These are phyloP conservation scores for Cymbopogon flexuosus DNA, from an alignment of 202 grass and related monocot genomes.

Conservation along the genomic window DNA sequence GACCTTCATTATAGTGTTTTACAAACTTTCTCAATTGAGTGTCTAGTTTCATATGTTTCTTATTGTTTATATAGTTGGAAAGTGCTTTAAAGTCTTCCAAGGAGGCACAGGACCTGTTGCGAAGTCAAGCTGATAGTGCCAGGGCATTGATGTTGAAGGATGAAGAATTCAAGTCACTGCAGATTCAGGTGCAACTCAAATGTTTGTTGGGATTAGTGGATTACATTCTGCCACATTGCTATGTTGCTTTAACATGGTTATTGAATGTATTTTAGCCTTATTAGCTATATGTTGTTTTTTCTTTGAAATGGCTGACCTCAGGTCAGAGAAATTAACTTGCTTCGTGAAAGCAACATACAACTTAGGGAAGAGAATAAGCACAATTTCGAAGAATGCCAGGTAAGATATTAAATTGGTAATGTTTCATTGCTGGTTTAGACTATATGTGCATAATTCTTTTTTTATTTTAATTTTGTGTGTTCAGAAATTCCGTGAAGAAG, in stretches of 20 bases:
- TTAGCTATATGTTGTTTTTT: conserved; percentile 28
- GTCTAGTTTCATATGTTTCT: conserved; percentile 12
- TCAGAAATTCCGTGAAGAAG: conserved; percentile 76
- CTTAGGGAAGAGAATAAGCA: conserved; percentile 94
- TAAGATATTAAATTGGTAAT: conserved; percentile 9
- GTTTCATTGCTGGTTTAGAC: background rate
- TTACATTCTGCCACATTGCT: background rate
- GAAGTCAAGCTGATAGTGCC: conserved; percentile 65
- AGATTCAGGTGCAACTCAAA: conserved; percentile 59
- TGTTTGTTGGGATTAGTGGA: conserved; percentile 2
- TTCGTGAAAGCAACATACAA: conserved; percentile 99
- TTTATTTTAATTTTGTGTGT: conserved; percentile 19
- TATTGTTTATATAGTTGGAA: conserved; percentile 59
- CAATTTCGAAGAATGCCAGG: conserved; percentile 95
- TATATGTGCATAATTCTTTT: conserved; percentile 8
- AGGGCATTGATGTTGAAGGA: conserved; percentile 73
- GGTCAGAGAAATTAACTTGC: conserved; percentile 96
- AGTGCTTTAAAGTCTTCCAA: conserved; percentile 65
- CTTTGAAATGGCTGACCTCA: conserved; percentile 27
- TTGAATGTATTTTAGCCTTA: background rate
- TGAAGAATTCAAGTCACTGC: conserved; percentile 89
- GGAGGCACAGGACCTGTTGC: conserved; percentile 63
- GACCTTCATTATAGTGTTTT: background rate
- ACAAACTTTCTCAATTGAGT: background rate
- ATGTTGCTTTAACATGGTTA: conserved; percentile 11